Conservation (phyloP, 2,329 filamentous ascomycete genomes). For the Cladosporium cucumerinum region DNA sequence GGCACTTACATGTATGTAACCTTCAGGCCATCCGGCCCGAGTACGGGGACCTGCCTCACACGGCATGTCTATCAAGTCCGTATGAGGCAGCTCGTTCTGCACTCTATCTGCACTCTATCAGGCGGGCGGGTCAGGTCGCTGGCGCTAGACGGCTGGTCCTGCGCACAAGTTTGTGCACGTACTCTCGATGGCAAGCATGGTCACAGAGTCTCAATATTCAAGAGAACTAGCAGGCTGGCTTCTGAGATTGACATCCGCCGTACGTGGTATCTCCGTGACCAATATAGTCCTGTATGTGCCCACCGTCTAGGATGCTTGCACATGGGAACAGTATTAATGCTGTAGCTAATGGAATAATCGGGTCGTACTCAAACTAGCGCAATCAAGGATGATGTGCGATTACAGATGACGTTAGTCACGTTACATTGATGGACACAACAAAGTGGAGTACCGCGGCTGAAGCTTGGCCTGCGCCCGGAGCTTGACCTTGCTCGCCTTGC, state of each 20-base stretch:
- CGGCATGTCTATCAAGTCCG: conserved; percentile 11
- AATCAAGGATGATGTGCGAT: not conserved
- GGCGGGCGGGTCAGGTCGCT: conserved; percentile 1
- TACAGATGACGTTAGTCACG: conserved; percentile 9
- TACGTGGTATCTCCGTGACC: not conserved
- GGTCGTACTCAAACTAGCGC: not conserved
- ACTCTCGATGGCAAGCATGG: not conserved
- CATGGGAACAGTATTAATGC: not conserved
- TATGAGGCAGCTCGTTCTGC: conserved; percentile 12
- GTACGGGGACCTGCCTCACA: conserved; percentile 3
- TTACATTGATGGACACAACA: not conserved
- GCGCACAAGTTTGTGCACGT: not conserved
- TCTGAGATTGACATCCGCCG: not conserved
- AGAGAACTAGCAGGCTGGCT: not conserved
- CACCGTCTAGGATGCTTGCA: not conserved
- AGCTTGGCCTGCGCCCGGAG: conserved; percentile 4
- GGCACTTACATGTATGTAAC: not conserved
- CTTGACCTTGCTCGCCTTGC: not conserved
- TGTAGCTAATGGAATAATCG: not conserved
- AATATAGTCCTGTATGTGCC: not conserved
- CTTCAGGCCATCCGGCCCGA: not conserved
- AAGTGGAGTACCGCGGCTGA: conserved; percentile 5
- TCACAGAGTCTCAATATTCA: not conserved
- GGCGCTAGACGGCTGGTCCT: not conserved
- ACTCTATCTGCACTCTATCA: conserved; percentile 7